Conservation (phyloP, 2,329 filamentous ascomycete species). For the Colletotrichum sp. region DNA sequence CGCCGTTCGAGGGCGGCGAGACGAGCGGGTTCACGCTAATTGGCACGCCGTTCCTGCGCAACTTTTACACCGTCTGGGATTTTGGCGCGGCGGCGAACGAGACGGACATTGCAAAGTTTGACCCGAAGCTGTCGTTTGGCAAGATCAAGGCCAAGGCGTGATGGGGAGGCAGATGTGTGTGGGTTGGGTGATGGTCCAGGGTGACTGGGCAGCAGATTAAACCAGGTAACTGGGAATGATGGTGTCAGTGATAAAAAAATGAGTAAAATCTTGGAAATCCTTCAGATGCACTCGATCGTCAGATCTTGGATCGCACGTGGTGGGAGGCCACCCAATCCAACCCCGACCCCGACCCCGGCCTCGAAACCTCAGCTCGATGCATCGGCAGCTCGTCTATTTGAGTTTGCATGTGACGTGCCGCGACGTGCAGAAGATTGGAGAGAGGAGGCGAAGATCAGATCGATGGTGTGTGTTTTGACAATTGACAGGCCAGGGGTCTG, state of each 20-base stretch:
- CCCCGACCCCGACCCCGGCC: neutral
- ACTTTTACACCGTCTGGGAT: slow-evolving; percentile 39
- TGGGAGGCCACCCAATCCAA: neutral
- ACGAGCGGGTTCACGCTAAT: slow-evolving; percentile 30
- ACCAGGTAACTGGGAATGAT: neutral
- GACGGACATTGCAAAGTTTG: neutral
- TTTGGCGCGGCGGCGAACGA: slow-evolving; percentile 26
- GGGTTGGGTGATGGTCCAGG: neutral
- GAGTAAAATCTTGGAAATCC: neutral
- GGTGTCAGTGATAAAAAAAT: neutral
- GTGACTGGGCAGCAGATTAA: neutral
- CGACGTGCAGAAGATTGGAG: neutral
- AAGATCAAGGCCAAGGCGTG: slow-evolving; percentile 23
- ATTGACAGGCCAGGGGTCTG: neutral
- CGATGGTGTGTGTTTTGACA: neutral
- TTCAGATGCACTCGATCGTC: neutral
- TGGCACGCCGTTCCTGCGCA: slow-evolving; percentile 31
- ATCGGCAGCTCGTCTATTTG: neutral
- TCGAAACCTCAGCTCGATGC: neutral
- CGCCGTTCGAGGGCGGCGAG: slow-evolving; percentile 32
- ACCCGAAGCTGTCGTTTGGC: slow-evolving; percentile 27
- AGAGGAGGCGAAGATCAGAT: neutral
- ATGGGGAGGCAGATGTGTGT: neutral
- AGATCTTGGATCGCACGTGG: slow-evolving; percentile 9
- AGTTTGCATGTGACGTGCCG: slow-evolving; percentile 1